phyloP scores from a whole-genome alignment of 768 basidiomycete genomes.

The Tulasnella sp. region DNA sequence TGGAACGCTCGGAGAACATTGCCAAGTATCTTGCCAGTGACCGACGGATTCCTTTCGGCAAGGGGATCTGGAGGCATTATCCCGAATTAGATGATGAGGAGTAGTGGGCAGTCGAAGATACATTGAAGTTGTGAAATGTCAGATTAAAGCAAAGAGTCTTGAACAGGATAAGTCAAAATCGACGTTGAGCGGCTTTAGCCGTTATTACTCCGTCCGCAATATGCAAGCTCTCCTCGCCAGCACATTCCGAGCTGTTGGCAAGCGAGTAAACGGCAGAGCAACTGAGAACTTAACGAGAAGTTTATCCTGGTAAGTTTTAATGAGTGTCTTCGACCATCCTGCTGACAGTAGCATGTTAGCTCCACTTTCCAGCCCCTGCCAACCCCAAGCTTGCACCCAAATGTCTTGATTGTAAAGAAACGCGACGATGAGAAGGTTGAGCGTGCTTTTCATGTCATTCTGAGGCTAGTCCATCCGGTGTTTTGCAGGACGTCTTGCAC shows the following conservation, averaged over 20 bases:
- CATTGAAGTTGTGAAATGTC: not conserved
- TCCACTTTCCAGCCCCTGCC: no score
- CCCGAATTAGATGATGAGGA: conserved; percentile 32
- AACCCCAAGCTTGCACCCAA: not conserved
- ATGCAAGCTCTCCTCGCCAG: no score
- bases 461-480: not conserved
- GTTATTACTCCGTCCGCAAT: not conserved
- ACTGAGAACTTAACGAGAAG: not conserved
- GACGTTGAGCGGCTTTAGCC: not conserved
- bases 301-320: no score
- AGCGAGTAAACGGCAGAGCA: not conserved
- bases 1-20: conserved; percentile 27
- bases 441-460: conserved; percentile 5
- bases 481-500: conserved; percentile 19
- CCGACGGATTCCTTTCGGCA: conserved; percentile 25
- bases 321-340: no score
- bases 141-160: not conserved
- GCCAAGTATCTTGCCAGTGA: conserved; percentile 30
- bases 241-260: not conserved
- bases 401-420: conserved; percentile 30
- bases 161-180: not conserved
- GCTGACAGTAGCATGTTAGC: no score
- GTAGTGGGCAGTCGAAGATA: not conserved
- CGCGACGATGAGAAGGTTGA: conserved; percentile 25
- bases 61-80: conserved; percentile 33